Evolutionary conservation across 495 filamentous ascomycete species (phyloP), one percentile per base, ranked within the genome.

Genomic region (Aspergillus nidulans): DNA sequence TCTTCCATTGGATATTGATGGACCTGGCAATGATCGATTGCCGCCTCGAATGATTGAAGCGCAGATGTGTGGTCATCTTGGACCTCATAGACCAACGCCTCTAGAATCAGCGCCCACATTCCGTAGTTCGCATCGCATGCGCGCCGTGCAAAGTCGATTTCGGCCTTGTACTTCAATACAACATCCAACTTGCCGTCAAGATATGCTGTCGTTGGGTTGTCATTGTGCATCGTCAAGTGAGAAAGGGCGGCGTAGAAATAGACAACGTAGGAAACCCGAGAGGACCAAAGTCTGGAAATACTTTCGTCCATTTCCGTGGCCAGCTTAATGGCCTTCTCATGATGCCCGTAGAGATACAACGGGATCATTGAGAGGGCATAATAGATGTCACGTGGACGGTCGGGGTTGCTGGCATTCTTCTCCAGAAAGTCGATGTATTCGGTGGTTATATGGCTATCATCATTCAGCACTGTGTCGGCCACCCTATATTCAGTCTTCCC

Each of bases 1-100:
- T 95, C 87, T 58, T 95, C 91, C 39, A 95, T 78, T 10, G 82
- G 69, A 66, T 90, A 90, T 49, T 81, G 82, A 66, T 95, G 81
- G 39, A 91, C 77, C 55, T 91, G 81, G 39, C 86, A 85, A 68
- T 95, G 89, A 61, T 95, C 89, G 38, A 91, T 77, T 18, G 86
- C 84, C 53, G 81, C 77, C 70, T 96, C 91, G 59, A 91, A 94
- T 18, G 77, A 71, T 39, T 70, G 72, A 40, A 91, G 80, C 7
- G 86, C 80, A 6, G 69, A 69, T 4, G 81, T 82, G 58, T 88
- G 81, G 49, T 87, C 72, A 34, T 78, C 78, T 24, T 71, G 74
- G 54, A 89, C 71, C 60, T 95, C 89, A 19, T 74, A 74, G 13
- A 91, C 67, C 54, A 90, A 80, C 2, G 89, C 91, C 39, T 89